Evolutionary conservation across 1,139 yeast genomes (phyloP).

Genomic region (Zhuliangozyma blackwelliae): DNA sequence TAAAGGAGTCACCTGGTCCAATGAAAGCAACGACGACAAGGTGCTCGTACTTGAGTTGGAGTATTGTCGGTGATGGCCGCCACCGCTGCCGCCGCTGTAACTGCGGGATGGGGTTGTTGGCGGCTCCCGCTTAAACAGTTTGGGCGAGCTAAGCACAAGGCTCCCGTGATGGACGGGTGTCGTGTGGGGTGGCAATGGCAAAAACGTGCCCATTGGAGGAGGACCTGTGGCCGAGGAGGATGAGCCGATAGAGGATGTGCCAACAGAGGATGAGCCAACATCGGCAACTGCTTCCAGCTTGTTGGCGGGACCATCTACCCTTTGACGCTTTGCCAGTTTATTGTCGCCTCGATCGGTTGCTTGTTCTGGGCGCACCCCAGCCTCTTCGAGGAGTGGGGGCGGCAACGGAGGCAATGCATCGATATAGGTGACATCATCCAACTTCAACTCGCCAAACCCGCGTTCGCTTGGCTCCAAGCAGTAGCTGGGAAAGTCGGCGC

Average conservation of each 20-base stretch:
- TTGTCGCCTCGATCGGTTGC: no score
- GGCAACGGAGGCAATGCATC: slow-evolving; percentile 4
- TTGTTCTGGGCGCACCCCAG: no score
- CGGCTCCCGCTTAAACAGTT: neutral
- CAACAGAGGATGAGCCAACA: no score
- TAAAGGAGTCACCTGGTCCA: slow-evolving; percentile 1
- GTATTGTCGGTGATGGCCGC: neutral
- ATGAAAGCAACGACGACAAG: slow-evolving; percentile 6
- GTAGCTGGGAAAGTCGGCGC: slow-evolving; percentile 62
- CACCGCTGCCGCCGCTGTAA: neutral
- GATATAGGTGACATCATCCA: slow-evolving; percentile 30
- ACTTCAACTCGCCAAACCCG: slow-evolving; percentile 64
- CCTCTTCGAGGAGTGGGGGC: slow-evolving; percentile 5
- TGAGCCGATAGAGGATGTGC: no score
- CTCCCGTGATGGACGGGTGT: neutral
- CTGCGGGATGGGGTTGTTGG: slow-evolving; percentile 1
- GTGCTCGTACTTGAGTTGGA: slow-evolving; percentile 6
- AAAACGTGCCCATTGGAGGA: slow-evolving; percentile 6
- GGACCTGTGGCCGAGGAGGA: no score
- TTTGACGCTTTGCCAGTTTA: no score
- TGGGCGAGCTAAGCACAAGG: neutral
- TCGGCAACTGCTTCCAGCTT: no score
- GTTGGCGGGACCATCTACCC: no score
- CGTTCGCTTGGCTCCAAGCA: slow-evolving; percentile 64
- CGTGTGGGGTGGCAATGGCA: slow-evolving; percentile 2